Evolutionary conservation across 2,329 filamentous ascomycete species (phyloP), one percentile per base, ranked within the genome.

Genomic region (Rhexocercosporidium sp.): DNA sequence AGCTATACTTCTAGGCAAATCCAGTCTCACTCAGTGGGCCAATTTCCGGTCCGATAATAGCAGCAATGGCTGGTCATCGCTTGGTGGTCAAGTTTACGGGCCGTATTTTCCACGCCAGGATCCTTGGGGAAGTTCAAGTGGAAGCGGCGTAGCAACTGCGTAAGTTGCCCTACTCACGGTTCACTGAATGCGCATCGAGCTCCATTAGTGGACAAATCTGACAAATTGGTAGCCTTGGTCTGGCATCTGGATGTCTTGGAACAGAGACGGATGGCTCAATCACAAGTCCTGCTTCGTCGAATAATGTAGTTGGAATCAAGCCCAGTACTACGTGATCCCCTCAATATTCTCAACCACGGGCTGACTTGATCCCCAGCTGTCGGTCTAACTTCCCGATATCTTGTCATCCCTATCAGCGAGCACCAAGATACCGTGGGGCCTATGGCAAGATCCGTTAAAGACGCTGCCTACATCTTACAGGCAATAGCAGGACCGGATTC

Each of bases 261-360:
- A 86, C 88, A 0, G 90, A 90, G 75, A 92, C 90, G 0, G 82
- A 82, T 67, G 90, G 89, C 2, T 89, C 85, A n/a, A 90, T 92
- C 62, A 74, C 91, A 3, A 82, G 81, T 8, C 90, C 90, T 0
- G 74, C 80, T 0, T 72, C 77, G 46, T 60, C 68, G 5, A 90
- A 86, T 78, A 90, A 89, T 65, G 75, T 91, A 1, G 89, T 91
- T 0, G 90, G 88, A 1, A 56, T 56, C n/a, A 56, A 56, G n/a
- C 53, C 31, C 2, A 56, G 53, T 56, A 37, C 6, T 18, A 7
- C 37, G 8, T 14, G 4, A 88, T 92, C 75, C 90, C 89, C 74
- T 12, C n/a, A 20, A 44, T 18, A 18, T 20, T 41, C 41, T 18
- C 41, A 20, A 18, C 3, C 41, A 6, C 16, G 8, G 2, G 14